These are phyloP conservation scores for Annulohypoxylon nitens DNA, from an alignment of 495 filamentous ascomycete genomes.

Conservation along the genomic window DNA sequence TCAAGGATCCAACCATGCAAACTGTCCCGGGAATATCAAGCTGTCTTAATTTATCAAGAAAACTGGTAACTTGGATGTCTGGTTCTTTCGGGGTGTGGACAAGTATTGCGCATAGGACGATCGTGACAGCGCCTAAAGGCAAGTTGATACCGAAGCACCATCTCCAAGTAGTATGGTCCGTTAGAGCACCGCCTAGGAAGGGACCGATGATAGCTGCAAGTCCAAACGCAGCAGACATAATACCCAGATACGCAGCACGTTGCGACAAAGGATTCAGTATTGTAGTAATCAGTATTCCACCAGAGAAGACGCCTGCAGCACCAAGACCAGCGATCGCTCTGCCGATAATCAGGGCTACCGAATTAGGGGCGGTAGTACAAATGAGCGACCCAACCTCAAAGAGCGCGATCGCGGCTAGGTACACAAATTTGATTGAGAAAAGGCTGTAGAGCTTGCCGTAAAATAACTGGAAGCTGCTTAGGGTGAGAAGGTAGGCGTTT, in stretches of 20 bases:
- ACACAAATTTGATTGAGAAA: constrained; percentile 56
- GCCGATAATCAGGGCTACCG: too few relatives aligned
- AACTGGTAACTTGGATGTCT: neutral
- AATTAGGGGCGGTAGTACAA: too few relatives aligned
- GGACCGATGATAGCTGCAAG: constrained; percentile 6
- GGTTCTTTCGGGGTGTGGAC: constrained; percentile 2
- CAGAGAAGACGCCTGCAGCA: constrained; percentile 53
- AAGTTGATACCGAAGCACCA: constrained; percentile 26
- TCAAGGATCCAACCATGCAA: constrained; percentile 6
- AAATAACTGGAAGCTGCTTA: constrained; percentile 59
- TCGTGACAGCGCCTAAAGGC: constrained; percentile 15
- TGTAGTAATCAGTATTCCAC: constrained; percentile 46
- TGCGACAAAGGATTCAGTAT: neutral
- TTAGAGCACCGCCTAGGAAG: constrained; percentile 7
- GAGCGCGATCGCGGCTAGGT: constrained; percentile 51
- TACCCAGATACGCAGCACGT: neutral
- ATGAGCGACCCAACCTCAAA: too few relatives aligned
- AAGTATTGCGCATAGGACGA: neutral
- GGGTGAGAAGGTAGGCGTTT: constrained; percentile 62
- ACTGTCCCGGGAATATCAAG: constrained; percentile 9
- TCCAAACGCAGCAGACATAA: constrained; percentile 1
- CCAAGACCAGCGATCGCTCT: too few relatives aligned
- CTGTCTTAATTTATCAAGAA: neutral
- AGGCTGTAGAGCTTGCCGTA: constrained; percentile 63
- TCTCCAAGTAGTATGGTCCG: constrained; percentile 5